Evolutionary conservation across 2,329 filamentous ascomycete species (phyloP), one percentile per base, ranked within the genome.

Genomic region (Zelopaecilomyces penicillatus): DNA sequence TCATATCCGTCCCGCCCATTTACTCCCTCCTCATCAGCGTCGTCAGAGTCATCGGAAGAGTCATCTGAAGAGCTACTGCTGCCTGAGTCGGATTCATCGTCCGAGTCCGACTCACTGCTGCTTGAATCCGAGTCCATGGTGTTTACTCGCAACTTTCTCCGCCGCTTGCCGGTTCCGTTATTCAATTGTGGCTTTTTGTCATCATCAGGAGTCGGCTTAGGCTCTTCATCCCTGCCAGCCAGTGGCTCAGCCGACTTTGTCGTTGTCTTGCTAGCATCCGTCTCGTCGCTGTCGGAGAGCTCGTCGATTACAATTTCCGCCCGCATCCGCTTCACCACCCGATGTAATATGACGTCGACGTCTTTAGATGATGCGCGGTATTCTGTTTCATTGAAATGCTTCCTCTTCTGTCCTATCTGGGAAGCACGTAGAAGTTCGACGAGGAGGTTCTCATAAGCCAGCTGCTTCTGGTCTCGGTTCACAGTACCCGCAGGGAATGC

Each of bases 261-360:
- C 12, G 58, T 58, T 6, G 54, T 56, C 8, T 52, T 54, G 52
- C 59, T 62, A 33, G 53, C 44, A 48, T 63, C 62, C 39, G 62
- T 66, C 43, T 70, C 67, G 26, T 68, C 71, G 40, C 65, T 66
- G 42, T 74, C 72, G 1, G 68, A 71, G n/a, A 83, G 64, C 54
- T 77, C 72, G 30, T 71, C 71, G 31, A 79, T 52, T 30, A 83
- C 68, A 50, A 71, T 67, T 59, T 83, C 78, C 6, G 78, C 75
- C 30, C 80, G 75, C 68, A 82, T 80, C 43, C 80, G 75, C 67
- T 80, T 82, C 38, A 79, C 69, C 42, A 80, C 67, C 28, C 79
- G 72, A 45, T 66, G 65, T 48, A 74, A 70, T 60, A 82, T 70
- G 36, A 69, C 66, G 36, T 66, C 57, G 42, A 67, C 67, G 45